Base-by-base conservation (phyloP, 441 rosid genomes). In the Gossypium schwendimanii region DNA sequence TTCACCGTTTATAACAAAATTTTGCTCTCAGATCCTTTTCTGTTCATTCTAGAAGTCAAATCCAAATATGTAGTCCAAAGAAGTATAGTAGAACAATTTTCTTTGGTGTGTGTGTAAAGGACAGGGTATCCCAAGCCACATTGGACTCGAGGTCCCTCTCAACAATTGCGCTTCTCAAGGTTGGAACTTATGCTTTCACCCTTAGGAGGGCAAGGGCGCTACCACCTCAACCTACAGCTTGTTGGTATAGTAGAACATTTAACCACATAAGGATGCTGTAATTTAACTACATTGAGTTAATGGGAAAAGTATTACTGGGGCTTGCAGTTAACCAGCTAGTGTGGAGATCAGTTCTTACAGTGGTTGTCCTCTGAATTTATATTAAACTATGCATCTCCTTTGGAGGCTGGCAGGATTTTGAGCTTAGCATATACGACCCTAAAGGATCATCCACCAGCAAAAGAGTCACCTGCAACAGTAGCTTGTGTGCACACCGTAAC, bases 381-480 rank as follows among this genome's bases (percentile, higher is more conserved):
- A 60, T 73, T 45, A 31, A 18, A 50, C 60, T 18, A 1, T 73
- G 31, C 72, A 0, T 36, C 24, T 47, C 49, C 65, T 26, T 39
- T 63, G 49, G 60, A 75, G 67, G 69, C 85, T 76, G 67, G 70
- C 86, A 91, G 98, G 95, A 84, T 71, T 88, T 89, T 74, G 87
- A 84, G 63, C 93, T 94, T 36, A 83, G 88, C 82, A 89, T 86
- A 50, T 89, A 91, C 78, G 80, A 87, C 54, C 98, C 92, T 6
- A 85, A 81, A 77, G 73, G 73, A 12, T 94, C 97, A 20, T 82
- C 76, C 3, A 94, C 96, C 3, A 87, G 89, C 83, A 81, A 84
- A 83, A 89, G 81, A 72, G 97, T 94, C 63, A 85, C 91, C 50
- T 91, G 94, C 77, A 84, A 87, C 81, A 87, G 84, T 73, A 82